Percentiles rank a stretch among this genome's conserved stretches.
Evolutionary conservation across 441 rosid species (phyloP).

Genomic region (Croton setiger): DNA sequence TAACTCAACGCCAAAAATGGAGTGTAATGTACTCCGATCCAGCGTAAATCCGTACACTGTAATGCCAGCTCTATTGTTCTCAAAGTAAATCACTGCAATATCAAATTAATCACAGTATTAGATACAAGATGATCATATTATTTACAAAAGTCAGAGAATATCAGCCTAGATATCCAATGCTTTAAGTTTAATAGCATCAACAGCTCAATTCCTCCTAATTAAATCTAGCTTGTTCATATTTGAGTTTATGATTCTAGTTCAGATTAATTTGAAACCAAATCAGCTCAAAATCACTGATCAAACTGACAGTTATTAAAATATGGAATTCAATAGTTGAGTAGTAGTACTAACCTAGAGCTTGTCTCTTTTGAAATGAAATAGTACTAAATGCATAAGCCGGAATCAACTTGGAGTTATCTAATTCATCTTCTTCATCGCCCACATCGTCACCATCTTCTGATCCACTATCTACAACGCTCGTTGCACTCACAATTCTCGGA

Average conservation of each 20-base stretch:
- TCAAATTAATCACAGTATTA: neutral
- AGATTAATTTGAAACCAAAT: too few relatives aligned
- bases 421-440: constrained; percentile 84
- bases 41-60: constrained; percentile 72
- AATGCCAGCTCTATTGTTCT: constrained; percentile 85
- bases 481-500: constrained; percentile 33
- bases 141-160: too few relatives aligned
- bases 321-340: neutral
- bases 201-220: too few relatives aligned
- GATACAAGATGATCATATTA: too few relatives aligned
- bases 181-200: too few relatives aligned
- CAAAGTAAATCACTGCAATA: constrained; percentile 71
- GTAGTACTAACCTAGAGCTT: constrained; percentile 62
- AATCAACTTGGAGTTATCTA: constrained; percentile 64
- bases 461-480: constrained; percentile 25
- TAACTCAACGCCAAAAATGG: constrained; percentile 70
- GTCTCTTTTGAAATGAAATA: constrained; percentile 83
- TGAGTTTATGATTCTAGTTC: too few relatives aligned
- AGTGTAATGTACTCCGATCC: constrained; percentile 68
- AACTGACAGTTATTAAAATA: too few relatives aligned
- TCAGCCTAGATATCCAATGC: too few relatives aligned
- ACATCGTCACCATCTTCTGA: constrained; percentile 51
- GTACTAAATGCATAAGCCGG: constrained; percentile 75
- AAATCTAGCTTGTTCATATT: too few relatives aligned
- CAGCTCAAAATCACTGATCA: too few relatives aligned